Evolutionary conservation across 2,329 filamentous ascomycete genomes (phyloP).

Genomic region (Corinectria fuckeliana): DNA sequence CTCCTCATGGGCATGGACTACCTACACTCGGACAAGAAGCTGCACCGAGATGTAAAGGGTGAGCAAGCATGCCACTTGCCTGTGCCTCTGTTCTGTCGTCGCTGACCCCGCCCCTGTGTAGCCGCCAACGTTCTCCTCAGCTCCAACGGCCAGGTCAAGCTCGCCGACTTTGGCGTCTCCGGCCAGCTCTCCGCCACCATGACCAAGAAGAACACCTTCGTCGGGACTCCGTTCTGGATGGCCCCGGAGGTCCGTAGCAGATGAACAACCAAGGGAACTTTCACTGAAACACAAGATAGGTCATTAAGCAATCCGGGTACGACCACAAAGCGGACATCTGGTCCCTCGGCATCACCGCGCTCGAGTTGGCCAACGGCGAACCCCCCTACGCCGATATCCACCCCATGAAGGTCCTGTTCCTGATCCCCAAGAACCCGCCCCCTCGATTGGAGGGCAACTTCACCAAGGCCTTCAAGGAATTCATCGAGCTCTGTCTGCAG

Average conservation of each 20-base stretch:
- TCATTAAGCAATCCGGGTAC: slow-evolving; percentile 98
- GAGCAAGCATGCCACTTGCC: slow-evolving; percentile 28
- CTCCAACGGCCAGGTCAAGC: slow-evolving; percentile 92
- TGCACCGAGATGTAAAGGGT: slow-evolving; percentile 97
- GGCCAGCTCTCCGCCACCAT: slow-evolving; percentile 96
- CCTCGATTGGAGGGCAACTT: slow-evolving; percentile 83
- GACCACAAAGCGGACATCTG: slow-evolving; percentile 98
- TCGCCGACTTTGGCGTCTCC: slow-evolving; percentile 96
- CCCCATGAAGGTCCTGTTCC: slow-evolving; percentile 96
- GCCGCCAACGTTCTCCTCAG: slow-evolving; percentile 92
- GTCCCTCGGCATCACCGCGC: slow-evolving; percentile 93
- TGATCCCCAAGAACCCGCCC: slow-evolving; percentile 93
- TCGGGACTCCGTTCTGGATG: slow-evolving; percentile 99
- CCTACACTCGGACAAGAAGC: slow-evolving; percentile 91
- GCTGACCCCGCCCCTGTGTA: slow-evolving; percentile 42
- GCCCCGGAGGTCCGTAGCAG: too few relatives aligned
- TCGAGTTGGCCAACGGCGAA: slow-evolving; percentile 90
- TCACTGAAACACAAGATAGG: too few relatives aligned
- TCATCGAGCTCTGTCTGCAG: slow-evolving; percentile 82
- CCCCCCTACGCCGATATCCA: slow-evolving; percentile 96
- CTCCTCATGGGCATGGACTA: slow-evolving; percentile 90
- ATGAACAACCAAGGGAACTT: too few relatives aligned
- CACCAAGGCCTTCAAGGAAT: slow-evolving; percentile 83
- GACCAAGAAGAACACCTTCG: slow-evolving; percentile 99
- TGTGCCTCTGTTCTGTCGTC: not conserved